Percentiles rank a stretch among this genome's conserved stretches.
phyloP scores from a whole-genome alignment of 371 early-diverging fungal genomes.

The Syncephalastrum monosporum region DNA sequence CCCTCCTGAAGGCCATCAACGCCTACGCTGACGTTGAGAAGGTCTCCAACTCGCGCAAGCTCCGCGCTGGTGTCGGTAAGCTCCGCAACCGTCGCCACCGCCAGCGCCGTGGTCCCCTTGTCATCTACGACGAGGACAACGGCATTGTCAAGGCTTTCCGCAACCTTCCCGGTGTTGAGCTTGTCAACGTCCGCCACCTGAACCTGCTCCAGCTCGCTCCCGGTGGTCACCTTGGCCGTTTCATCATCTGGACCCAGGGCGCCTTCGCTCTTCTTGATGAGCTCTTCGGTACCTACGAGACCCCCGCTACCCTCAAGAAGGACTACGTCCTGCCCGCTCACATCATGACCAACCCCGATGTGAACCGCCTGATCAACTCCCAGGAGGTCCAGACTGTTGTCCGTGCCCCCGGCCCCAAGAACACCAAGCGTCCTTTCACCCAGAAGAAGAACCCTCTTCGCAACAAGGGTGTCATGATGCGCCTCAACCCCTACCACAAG shows the following conservation, averaged over 20 bases:
- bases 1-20: conserved; percentile 89
- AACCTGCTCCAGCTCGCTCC: conserved; percentile 99
- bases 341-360: conserved; percentile 94
- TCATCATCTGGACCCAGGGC: conserved; percentile 99
- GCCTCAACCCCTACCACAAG: conserved; percentile 97
- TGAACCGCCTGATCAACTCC: conserved; percentile 97
- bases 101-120: conserved; percentile 97
- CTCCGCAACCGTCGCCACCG: conserved; percentile 99
- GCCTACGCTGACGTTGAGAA: conserved; percentile 97
- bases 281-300: conserved; percentile 91
- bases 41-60: conserved; percentile 95
- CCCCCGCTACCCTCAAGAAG: conserved; percentile 86
- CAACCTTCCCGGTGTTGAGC: conserved; percentile 99
- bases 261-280: conserved; percentile 96
- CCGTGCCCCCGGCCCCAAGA: conserved; percentile 79
- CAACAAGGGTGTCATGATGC: conserved; percentile 89
- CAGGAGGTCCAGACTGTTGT: conserved; percentile 97
- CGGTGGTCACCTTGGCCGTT: conserved; percentile 99
- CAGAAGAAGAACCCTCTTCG: conserved; percentile 98
- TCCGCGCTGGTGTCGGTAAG: conserved; percentile 99
- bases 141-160: conserved; percentile 98
- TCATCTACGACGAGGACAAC: conserved; percentile 96
- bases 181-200: conserved; percentile 88
- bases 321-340: conserved; percentile 91
- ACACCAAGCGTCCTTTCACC: conserved; percentile 86